Evolutionary conservation across 176 grass and related monocot species (phyloP).

Genomic region (Olyra latifolia): DNA sequence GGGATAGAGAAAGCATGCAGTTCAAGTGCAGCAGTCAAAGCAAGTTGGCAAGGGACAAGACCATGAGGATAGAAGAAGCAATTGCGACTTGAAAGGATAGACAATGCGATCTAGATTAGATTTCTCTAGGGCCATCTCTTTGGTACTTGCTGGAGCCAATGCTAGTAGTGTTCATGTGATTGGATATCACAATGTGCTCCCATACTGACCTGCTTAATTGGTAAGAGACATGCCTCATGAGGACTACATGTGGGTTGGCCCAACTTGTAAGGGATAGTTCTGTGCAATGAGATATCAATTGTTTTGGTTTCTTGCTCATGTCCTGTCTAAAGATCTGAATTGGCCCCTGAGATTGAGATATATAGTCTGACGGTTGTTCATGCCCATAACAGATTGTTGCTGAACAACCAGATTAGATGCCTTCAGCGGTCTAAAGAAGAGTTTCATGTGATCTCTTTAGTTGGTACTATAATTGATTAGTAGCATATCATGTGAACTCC

Average conservation of each 20-base stretch:
- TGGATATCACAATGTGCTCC: slow-evolving; percentile 6
- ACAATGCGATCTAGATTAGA: background rate
- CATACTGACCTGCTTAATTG: slow-evolving; percentile 2
- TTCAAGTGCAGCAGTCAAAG: slow-evolving; percentile 10
- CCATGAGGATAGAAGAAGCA: slow-evolving; percentile 44
- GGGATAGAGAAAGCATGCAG: background rate
- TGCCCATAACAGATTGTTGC: background rate
- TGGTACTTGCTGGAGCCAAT: background rate
- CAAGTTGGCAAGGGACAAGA: slow-evolving; percentile 22
- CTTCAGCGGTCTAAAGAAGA: background rate
- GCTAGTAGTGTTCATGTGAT: background rate
- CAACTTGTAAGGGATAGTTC: background rate
- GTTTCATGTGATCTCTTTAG: slow-evolving; percentile 2
- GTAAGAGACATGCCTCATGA: background rate
- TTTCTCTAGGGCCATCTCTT: slow-evolving; percentile 16
- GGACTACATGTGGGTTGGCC: background rate
- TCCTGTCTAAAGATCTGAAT: slow-evolving; percentile 1
- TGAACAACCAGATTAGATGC: background rate
- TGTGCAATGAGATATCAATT: background rate
- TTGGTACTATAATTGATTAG: background rate
- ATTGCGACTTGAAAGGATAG: background rate
- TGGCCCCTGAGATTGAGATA: background rate
- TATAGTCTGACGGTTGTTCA: background rate
- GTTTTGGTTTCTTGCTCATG: background rate
- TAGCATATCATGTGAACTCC: slow-evolving; percentile 13